Conservation (phyloP, 495 filamentous ascomycete species). For the Aspergillus bridgeri region DNA sequence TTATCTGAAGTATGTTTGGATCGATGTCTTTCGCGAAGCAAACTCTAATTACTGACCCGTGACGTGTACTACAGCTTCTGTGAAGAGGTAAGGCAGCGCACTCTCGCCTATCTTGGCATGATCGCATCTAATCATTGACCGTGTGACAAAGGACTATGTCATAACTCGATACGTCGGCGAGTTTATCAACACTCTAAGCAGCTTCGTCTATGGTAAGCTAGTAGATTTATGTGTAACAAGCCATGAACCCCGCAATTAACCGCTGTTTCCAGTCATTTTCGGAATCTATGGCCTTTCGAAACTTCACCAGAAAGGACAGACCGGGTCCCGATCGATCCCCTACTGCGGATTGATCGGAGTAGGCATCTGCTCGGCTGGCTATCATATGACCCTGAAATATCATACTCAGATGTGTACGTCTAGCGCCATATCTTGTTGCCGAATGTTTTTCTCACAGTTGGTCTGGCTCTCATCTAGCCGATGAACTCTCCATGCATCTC, state of each 20-base stretch:
- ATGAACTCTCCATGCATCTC: slow-evolving; percentile 57
- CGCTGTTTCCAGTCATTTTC: slow-evolving; percentile 24
- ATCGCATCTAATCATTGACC: not conserved
- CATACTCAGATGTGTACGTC: slow-evolving; percentile 51
- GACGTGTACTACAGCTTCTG: slow-evolving; percentile 15
- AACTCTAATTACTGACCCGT: not conserved
- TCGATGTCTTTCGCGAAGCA: not conserved
- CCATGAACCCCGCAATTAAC: not conserved
- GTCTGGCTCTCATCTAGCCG: slow-evolving; percentile 12
- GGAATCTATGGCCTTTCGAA: slow-evolving; percentile 34
- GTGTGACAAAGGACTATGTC: slow-evolving; percentile 44
- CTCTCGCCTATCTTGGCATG: not conserved
- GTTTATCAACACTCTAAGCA: slow-evolving; percentile 55
- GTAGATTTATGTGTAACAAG: not conserved
- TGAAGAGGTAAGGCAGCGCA: slow-evolving; percentile 12
- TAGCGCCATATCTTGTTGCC: not conserved
- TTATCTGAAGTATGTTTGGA: slow-evolving; percentile 9
- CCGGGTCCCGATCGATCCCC: slow-evolving; percentile 30
- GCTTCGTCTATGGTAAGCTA: slow-evolving; percentile 37
- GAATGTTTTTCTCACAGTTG: not conserved
- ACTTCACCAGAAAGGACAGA: slow-evolving; percentile 15
- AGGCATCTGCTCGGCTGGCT: slow-evolving; percentile 50
- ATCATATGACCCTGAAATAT: slow-evolving; percentile 52
- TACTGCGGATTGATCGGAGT: slow-evolving; percentile 54
- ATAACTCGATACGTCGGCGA: slow-evolving; percentile 53